Evolutionary conservation across 2,329 filamentous ascomycete species (phyloP).

Genomic region (Clonostachys rosea): DNA sequence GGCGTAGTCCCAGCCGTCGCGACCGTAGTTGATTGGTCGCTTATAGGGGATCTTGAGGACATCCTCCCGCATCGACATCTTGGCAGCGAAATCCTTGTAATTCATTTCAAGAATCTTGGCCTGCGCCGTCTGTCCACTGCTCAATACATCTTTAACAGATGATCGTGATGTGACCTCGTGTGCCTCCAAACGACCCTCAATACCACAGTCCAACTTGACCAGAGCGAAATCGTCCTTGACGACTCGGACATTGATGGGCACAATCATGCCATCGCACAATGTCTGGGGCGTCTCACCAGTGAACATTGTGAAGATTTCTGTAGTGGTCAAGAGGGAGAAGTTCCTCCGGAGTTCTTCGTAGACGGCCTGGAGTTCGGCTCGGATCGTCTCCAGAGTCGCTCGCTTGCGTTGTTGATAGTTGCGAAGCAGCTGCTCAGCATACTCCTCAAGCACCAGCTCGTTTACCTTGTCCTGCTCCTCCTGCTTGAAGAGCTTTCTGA

Average conservation of each 20-base stretch:
- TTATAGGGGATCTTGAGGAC: conserved; percentile 69
- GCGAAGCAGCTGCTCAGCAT: conserved; percentile 88
- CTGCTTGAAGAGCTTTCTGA: conserved; percentile 91
- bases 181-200: conserved; percentile 82
- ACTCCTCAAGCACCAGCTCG: conserved; percentile 92
- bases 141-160: conserved; percentile 69
- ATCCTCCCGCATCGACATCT: conserved; percentile 80
- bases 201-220: conserved; percentile 87
- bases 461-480: conserved; percentile 94
- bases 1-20: conserved; percentile 80
- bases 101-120: conserved; percentile 87
- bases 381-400: conserved; percentile 92
- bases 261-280: conserved; percentile 83
- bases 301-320: conserved; percentile 93
- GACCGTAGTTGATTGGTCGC: conserved; percentile 64
- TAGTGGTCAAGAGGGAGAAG: conserved; percentile 64
- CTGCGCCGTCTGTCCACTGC: conserved; percentile 77
- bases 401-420: conserved; percentile 94
- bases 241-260: conserved; percentile 82
- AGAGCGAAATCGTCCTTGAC: conserved; percentile 92
- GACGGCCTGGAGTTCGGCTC: conserved; percentile 84
- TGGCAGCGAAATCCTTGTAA: conserved; percentile 77
- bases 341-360: conserved; percentile 90
- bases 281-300: conserved; percentile 88
- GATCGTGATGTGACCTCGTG: conserved; percentile 74